Evolutionary conservation across 2,329 filamentous ascomycete genomes (phyloP).

Genomic region (Diplodia mutila): DNA sequence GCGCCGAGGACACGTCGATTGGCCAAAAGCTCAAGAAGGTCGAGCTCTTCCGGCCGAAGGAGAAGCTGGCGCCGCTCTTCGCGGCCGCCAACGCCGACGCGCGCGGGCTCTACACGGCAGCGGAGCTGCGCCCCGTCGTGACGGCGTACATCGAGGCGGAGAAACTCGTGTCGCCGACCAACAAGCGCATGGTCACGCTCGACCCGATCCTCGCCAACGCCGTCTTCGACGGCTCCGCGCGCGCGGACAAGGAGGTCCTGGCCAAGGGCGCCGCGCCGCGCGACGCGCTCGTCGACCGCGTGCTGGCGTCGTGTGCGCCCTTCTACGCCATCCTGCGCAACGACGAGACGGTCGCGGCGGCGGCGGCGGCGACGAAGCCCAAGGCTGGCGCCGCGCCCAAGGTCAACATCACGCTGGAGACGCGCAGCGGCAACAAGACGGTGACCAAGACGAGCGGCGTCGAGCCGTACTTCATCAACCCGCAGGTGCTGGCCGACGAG

Average conservation of each 20-base stretch:
- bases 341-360: conserved; percentile 42
- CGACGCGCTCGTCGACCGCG: conserved; percentile 63
- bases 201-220: conserved; percentile 66
- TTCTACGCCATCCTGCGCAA: conserved; percentile 62
- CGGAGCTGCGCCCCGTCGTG: conserved; percentile 62
- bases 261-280: conserved; percentile 62
- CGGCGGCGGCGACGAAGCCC: conserved; percentile 55
- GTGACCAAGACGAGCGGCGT: conserved; percentile 66
- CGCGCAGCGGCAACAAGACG: conserved; percentile 67
- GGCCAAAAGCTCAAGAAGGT: conserved; percentile 56
- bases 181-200: conserved; percentile 64
- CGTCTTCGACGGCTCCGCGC: conserved; percentile 53
- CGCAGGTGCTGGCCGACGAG: conserved; percentile 65
- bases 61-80: conserved; percentile 61
- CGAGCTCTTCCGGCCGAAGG: conserved; percentile 60
- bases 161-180: conserved; percentile 59
- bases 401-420: conserved; percentile 63
- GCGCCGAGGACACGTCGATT: conserved; percentile 43
- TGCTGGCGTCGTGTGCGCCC: conserved; percentile 59
- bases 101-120: conserved; percentile 61
- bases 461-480: conserved; percentile 64
- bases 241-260: conserved; percentile 60
- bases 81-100: conserved; percentile 54
- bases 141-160: conserved; percentile 63
- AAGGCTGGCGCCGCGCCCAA: conserved; percentile 65